Evolutionary conservation across 805 yeast genomes (phyloP).

Genomic region (Nakazawaea molendinolei): DNA sequence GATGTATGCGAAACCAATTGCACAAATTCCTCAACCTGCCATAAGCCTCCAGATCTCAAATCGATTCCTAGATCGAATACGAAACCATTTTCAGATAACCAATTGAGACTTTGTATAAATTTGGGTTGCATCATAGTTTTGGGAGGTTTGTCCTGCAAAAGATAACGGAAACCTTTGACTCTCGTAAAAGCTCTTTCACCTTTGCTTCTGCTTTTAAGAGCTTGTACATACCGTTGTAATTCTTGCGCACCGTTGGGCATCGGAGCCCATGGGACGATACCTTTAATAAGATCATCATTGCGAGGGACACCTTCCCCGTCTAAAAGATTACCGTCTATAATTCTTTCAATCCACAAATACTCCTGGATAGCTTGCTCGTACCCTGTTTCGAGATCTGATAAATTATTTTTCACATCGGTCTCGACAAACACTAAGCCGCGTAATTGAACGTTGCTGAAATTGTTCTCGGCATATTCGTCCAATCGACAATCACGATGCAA

Average conservation of each 20-base stretch:
- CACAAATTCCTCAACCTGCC: slow-evolving; percentile 34
- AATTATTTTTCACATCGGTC: slow-evolving; percentile 23
- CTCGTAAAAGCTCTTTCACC: slow-evolving; percentile 11
- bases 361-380: slow-evolving; percentile 21
- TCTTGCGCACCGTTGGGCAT: slow-evolving; percentile 25
- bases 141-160: slow-evolving; percentile 35
- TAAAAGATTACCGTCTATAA: slow-evolving; percentile 2
- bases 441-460: slow-evolving; percentile 12
- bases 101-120: slow-evolving; percentile 28
- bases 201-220: slow-evolving; percentile 12
- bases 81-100: slow-evolving; percentile 23
- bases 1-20: slow-evolving; percentile 22
- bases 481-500: slow-evolving; percentile 20
- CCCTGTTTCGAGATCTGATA: slow-evolving; percentile 15
- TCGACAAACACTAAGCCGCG: slow-evolving; percentile 29
- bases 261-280: slow-evolving; percentile 41
- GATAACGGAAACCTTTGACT: slow-evolving; percentile 35
- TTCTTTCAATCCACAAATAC: slow-evolving; percentile 18
- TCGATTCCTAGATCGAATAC: slow-evolving; percentile 40
- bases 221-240: slow-evolving; percentile 16
- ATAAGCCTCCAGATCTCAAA: slow-evolving; percentile 26
- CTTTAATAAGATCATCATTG: slow-evolving; percentile 17
- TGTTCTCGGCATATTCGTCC: slow-evolving; percentile 21
- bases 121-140: slow-evolving; percentile 24
- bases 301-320: slow-evolving; percentile 13